Base-by-base conservation (phyloP, 2,329 filamentous ascomycete genomes). In the Neophaeococcomyces aloes region DNA sequence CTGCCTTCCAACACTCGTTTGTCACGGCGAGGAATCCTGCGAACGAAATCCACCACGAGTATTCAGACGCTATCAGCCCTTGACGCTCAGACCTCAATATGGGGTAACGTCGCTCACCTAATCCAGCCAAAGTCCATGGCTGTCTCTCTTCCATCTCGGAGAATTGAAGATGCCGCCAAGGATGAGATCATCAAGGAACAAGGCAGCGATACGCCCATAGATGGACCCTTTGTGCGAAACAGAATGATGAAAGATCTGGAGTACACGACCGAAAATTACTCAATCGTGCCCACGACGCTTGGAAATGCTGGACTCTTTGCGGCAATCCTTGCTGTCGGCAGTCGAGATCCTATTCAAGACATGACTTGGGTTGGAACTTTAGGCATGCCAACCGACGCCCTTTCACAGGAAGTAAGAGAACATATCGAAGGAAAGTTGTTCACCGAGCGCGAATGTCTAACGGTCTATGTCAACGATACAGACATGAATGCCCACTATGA, bases 401-500 rank as follows among this genome's bases (percentile, higher is more conserved):
- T 96, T 18, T 78, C 80, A 32, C 77, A 79, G 1, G 74, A 81
- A 55, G 79, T 85, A 57, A 89, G 83, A 59, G 73, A 83, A 46
- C 84, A 89, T 41, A 95, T 96, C 50, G 79, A 86, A 51, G 83
- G 91, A 59, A 78, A 76, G 44, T 67, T 96, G 7, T 79, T 85
- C 38, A 83, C 81, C 19, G 85, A 94, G 58, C 81, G 84, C 60
- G 79, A 91, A 54, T 87, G 86, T 56, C 64, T 94, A 52, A 79
- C 83, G 2, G 87, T 95, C 27, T 94, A 83, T 61, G 83, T 85
- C 62, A 83, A 79, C 48, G 89, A 96, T 65, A 86, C 83, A 59
- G 88, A 96, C 63, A 87, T 95, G 59, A 83, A 95, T 57, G 87
- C 88, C 1, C 88, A 94, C 65, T 96, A 96, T 59, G 78, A 82